Evolutionary conservation across 140 eudicot species (phyloP).

Genomic region (Erigeron philadelphicus): DNA sequence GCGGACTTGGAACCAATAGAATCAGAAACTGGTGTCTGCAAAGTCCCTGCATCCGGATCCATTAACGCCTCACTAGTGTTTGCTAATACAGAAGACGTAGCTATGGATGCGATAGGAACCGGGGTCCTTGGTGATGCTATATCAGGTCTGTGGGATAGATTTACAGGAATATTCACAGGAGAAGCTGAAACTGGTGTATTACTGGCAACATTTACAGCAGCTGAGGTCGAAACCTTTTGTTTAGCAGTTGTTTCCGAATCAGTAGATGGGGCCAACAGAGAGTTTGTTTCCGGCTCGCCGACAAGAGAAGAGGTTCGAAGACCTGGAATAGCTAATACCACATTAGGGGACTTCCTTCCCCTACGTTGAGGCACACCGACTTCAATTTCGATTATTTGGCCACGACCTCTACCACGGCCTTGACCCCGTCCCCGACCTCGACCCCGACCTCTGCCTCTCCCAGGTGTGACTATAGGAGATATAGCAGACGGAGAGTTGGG

Average conservation of each 20-base stretch:
- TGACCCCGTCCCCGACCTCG: conserved; percentile 55
- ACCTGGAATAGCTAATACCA: conserved; percentile 39
- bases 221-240: conserved; percentile 23
- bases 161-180: conserved; percentile 23
- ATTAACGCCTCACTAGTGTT: conserved; percentile 12
- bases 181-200: conserved; percentile 27
- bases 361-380: conserved; percentile 45
- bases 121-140: conserved; percentile 27
- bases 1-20: conserved; percentile 33
- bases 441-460: conserved; percentile 44
- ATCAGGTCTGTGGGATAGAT: conserved; percentile 22
- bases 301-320: conserved; percentile 32
- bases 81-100: conserved; percentile 13
- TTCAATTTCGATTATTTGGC: conserved; percentile 44
- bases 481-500: conserved; percentile 30
- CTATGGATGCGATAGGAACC: conserved; percentile 28
- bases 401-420: conserved; percentile 51
- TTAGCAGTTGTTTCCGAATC: conserved; percentile 18
- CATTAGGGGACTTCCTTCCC: conserved; percentile 37
- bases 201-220: conserved; percentile 24
- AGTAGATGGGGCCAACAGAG: conserved; percentile 23
- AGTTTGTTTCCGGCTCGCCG: conserved; percentile 21
- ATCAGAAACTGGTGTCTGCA: conserved; percentile 32
- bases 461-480: conserved; percentile 36
- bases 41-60: conserved; percentile 26